Conservation (phyloP, 2,329 filamentous ascomycete genomes). For the Clarireedia homoeocarpa region DNA sequence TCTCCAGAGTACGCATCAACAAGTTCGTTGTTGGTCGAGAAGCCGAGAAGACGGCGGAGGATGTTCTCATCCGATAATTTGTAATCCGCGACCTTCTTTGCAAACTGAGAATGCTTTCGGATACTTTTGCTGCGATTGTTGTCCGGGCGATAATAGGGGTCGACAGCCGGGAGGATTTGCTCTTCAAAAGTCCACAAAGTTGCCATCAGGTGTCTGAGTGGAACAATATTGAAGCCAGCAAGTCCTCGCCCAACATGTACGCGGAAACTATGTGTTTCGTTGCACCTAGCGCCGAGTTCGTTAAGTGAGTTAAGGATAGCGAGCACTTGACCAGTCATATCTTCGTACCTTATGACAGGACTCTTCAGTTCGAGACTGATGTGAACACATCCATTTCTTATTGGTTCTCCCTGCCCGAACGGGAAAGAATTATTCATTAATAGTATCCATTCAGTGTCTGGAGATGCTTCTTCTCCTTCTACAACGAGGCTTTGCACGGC, state of each 20-base stretch:
- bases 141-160: constrained; percentile 10
- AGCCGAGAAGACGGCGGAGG: background rate
- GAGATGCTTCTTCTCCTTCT: too few relatives aligned
- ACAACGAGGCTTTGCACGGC: too few relatives aligned
- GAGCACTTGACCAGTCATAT: background rate
- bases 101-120: background rate
- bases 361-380: background rate
- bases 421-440: background rate
- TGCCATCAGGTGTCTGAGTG: constrained; percentile 25
- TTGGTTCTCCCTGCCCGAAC: too few relatives aligned
- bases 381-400: background rate
- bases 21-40: background rate
- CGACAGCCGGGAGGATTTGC: constrained; percentile 19
- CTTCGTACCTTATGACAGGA: background rate
- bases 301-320: background rate
- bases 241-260: constrained; percentile 28
- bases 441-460: background rate
- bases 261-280: constrained; percentile 22
- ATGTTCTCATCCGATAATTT: background rate
- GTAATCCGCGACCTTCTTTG: background rate
- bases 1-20: background rate
- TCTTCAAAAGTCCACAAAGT: constrained; percentile 24
- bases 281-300: constrained; percentile 1
- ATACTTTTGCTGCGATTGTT: background rate
- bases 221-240: constrained; percentile 15